These are phyloP conservation scores for Stenocarpella maydis DNA, from an alignment of 2,329 filamentous ascomycete genomes.

Conservation along the genomic window DNA sequence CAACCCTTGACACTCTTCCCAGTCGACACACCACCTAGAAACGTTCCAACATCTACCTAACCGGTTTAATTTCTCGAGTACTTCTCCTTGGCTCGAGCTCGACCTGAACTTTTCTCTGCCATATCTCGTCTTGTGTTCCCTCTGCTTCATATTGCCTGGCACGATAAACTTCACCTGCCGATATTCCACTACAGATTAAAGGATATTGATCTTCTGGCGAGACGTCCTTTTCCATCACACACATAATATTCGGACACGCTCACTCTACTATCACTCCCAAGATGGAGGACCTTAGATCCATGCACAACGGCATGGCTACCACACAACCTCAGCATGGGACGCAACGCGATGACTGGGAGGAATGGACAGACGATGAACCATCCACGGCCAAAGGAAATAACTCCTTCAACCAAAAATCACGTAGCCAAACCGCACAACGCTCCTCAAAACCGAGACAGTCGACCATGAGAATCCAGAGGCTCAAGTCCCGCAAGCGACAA, in stretches of 20 bases:
- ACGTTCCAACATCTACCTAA: conserved; percentile 1
- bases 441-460: conserved; percentile 47
- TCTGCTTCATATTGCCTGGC: neutral
- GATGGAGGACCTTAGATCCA: conserved; percentile 41
- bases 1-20: neutral
- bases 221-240: neutral
- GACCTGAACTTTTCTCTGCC: conserved; percentile 1
- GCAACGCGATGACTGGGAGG: conserved; percentile 58
- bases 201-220: conserved; percentile 16
- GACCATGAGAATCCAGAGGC: conserved; percentile 51
- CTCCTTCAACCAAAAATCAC: conserved; percentile 35
- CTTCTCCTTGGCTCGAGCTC: neutral
- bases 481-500: conserved; percentile 68
- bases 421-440: conserved; percentile 32
- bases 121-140: neutral
- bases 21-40: neutral
- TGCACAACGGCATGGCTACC: conserved; percentile 36
- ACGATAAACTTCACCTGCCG: neutral
- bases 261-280: conserved; percentile 14
- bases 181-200: neutral
- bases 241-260: neutral
- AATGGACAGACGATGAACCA: conserved; percentile 60
- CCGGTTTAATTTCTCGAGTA: conserved; percentile 3
- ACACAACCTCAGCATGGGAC: conserved; percentile 35
- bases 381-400: conserved; percentile 49